Base-by-base conservation (phyloP, 2,329 filamentous ascomycete genomes). In the Aureobasidium sp. region DNA sequence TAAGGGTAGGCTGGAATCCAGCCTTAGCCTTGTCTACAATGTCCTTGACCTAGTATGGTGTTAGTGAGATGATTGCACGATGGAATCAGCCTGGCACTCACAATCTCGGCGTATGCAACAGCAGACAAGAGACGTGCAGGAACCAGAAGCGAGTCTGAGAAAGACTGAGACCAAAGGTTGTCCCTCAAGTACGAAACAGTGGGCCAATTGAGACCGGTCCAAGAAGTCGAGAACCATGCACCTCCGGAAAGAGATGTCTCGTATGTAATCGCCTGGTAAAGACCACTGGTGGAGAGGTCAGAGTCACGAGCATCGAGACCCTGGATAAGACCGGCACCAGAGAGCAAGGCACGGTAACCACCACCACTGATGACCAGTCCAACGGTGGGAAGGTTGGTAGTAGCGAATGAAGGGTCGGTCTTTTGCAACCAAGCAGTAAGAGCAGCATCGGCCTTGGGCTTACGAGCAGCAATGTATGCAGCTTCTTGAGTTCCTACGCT, bases 221-320 rank as follows among this genome's bases (percentile, higher is more conserved):
- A 59, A 2, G 77, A 78, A 3, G 74, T 74, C 1, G 79, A 65
- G n/a, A 80, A 69, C 78, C 78, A 80, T 2, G 69, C 66, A 42
- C 78, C 78, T 30, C 77, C 76, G 21, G 77, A 79, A 3, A 80
- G 69, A 9, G 74, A 78, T 49, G 74, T 68, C 45, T 79, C 73
- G 63, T 81, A 80, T 3, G 77, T 78, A 10, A 79, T 52, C 5
- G 70, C 73, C 67, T 81, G 78, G 59, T 74, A 79, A 0, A 81
- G 64, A 4, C 78, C 78, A 49, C 70, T 74, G 8, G 74, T 74
- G 45, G 69, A 71, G 6, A 70, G 65, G 45, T 72, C 67, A 62
- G 73, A 74, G 55, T 80, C 77, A 58, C 78, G 71, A 8, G 36
- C 65, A 69, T 81, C 78, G 21, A 79, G 68, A 3, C 68, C 77